Percentiles rank a stretch among this genome's conserved stretches.
phyloP scores from a whole-genome alignment of 495 filamentous ascomycete species.

The Penicillium arizonense region DNA sequence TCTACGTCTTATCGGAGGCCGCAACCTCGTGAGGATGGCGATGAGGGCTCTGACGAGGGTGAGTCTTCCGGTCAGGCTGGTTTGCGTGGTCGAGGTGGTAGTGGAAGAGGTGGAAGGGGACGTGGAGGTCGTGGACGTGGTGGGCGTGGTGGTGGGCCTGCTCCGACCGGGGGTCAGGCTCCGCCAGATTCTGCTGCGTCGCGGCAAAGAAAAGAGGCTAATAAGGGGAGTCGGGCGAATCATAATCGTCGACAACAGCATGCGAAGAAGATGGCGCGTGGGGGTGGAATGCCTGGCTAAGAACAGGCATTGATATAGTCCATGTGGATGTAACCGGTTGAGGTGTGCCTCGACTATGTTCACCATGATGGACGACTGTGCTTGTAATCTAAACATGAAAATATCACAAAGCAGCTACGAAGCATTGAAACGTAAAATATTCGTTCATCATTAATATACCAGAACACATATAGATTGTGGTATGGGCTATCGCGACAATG shows the following conservation, averaged over 20 bases:
- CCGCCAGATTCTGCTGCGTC: conserved; percentile 60
- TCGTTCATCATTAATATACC: conserved; percentile 15
- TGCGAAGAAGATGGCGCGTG: conserved; percentile 74
- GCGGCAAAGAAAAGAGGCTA: conserved; percentile 72
- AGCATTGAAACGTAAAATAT: conserved; percentile 4
- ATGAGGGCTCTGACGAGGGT: conserved; percentile 23
- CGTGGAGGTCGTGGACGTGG: conserved; percentile 54
- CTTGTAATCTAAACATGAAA: conserved; percentile 4
- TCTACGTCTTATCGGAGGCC: conserved; percentile 56
- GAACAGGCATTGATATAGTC: not conserved
- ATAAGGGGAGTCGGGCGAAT: conserved; percentile 72
- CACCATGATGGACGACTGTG: conserved; percentile 12
- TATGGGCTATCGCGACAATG: not conserved
- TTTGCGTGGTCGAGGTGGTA: conserved; percentile 50
- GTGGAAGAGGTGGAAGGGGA: conserved; percentile 46
- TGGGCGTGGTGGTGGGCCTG: conserved; percentile 48
- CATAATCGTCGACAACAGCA: conserved; percentile 75
- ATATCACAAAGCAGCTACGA: not conserved
- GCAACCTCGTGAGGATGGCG: conserved; percentile 28
- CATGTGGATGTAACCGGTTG: not conserved
- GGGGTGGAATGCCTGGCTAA: conserved; percentile 53
- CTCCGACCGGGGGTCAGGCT: conserved; percentile 24
- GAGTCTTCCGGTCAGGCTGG: conserved; percentile 41
- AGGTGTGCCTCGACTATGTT: not conserved
- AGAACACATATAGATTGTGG: not conserved